phyloP scores from a whole-genome alignment of 2,329 filamentous ascomycete species.

The Aspergillus ruber region DNA sequence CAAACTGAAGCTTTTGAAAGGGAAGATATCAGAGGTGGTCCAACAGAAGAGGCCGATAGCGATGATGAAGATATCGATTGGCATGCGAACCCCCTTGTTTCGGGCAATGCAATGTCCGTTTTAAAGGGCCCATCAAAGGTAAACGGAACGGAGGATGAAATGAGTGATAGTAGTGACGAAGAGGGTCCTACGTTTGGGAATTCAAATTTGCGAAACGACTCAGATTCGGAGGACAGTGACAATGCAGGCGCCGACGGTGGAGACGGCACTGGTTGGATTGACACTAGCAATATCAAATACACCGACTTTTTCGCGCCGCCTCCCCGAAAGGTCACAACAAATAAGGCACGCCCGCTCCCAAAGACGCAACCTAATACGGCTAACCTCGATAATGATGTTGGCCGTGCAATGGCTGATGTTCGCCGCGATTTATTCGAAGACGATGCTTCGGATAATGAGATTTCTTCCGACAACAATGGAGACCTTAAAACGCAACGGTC shows the following conservation, averaged over 20 bases:
- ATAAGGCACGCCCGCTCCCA: conserved; percentile 47
- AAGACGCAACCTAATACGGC: conserved; percentile 43
- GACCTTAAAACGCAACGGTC: conserved; percentile 43
- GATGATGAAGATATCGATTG: conserved; percentile 83
- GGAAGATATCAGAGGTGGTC: conserved; percentile 71
- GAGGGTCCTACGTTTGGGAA: conserved; percentile 79
- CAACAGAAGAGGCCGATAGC: conserved; percentile 65
- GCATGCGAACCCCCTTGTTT: conserved; percentile 65
- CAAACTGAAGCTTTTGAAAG: conserved; percentile 85
- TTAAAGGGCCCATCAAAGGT: conserved; percentile 7
- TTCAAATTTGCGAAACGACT: conserved; percentile 61
- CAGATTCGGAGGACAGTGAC: conserved; percentile 56
- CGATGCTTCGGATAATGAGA: conserved; percentile 48
- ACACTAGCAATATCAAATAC: conserved; percentile 86
- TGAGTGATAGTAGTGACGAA: conserved; percentile 45
- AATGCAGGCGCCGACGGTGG: conserved; percentile 51
- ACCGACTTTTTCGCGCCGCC: conserved; percentile 90
- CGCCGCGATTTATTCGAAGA: conserved; percentile 88
- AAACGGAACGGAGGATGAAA: conserved; percentile 33
- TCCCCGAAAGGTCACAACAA: conserved; percentile 60
- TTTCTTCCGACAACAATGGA: conserved; percentile 59
- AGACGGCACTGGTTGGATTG: conserved; percentile 55
- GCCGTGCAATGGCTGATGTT: conserved; percentile 79
- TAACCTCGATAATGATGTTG: conserved; percentile 60
- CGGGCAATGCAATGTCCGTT: conserved; percentile 12